phyloP scores from a whole-genome alignment of 495 filamentous ascomycete genomes.

The Lasiosphaeria ovina region DNA sequence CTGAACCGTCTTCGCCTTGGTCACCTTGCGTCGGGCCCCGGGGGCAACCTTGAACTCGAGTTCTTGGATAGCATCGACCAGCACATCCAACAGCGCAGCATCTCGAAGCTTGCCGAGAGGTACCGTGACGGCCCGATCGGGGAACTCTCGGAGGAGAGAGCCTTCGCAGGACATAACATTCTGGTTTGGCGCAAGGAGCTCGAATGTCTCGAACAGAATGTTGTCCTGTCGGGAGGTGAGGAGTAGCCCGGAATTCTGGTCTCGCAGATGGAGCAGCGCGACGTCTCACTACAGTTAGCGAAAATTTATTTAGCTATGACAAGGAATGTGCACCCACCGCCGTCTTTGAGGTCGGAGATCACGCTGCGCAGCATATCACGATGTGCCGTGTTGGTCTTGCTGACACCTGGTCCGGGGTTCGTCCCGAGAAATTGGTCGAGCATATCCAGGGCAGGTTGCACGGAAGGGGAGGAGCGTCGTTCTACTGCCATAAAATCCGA shows the following conservation, averaged over 20 bases:
- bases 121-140: slow-evolving; percentile 47
- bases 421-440: neutral
- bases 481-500: slow-evolving; percentile 4
- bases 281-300: slow-evolving; percentile 16
- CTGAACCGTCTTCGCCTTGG: slow-evolving; percentile 39
- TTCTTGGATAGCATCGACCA: slow-evolving; percentile 42
- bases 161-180: slow-evolving; percentile 49
- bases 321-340: slow-evolving; percentile 15
- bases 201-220: slow-evolving; percentile 54
- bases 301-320: slow-evolving; percentile 9
- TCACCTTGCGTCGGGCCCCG: slow-evolving; percentile 36
- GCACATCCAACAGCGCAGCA: slow-evolving; percentile 30
- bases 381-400: neutral
- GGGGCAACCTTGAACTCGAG: slow-evolving; percentile 37
- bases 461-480: neutral
- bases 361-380: neutral
- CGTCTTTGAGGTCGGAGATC: slow-evolving; percentile 13
- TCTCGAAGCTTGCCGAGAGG: slow-evolving; percentile 32
- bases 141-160: slow-evolving; percentile 54
- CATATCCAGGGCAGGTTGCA: slow-evolving; percentile 2
- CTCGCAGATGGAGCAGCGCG: slow-evolving; percentile 42
- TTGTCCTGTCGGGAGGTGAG: slow-evolving; percentile 33
- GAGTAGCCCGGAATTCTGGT: slow-evolving; percentile 61
- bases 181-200: slow-evolving; percentile 51
- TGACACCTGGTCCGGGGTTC: neutral